Base-by-base conservation (phyloP, 176 grass and related monocot genomes). In the Phyllostachys edulis region DNA sequence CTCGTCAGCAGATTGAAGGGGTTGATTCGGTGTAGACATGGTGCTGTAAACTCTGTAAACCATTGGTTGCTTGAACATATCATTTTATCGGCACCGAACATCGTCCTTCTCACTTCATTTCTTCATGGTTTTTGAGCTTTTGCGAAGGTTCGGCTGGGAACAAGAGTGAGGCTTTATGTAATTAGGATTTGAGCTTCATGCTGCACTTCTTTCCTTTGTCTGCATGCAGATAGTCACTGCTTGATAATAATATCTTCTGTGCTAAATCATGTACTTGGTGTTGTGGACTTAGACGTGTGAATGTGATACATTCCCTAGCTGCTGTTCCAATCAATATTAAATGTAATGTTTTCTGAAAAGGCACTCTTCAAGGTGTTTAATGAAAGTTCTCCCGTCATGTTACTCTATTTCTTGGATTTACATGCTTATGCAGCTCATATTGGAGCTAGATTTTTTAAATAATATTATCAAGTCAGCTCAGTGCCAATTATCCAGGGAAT, bases 1-100 rank as follows among this genome's bases (percentile, higher is more conserved):
- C 96, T 79, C 90, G 90, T 51, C 96, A 95, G 74, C 96, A 99
- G 73, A 80, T 92, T 21, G 91, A 94, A 94, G 82, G 68, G 77
- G 87, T 88, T 87, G 93, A 99, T 92, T 99, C 96, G 62, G 84
- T 92, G 60, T 99, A 88, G 86, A 84, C 45, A 34, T 18, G 6
- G 71, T 4, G 42, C 39, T 67, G 24, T 57, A 45, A 79, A 74
- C 69, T 37, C 37, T 74, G 81, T 67, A 77, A 69, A 74, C 64
- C 63, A 61, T 65, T 41, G 44, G 44, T 75, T 84, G 73, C 67
- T 52, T 63, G 45, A 75, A 59, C 73, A 73, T 84, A 63, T 34
- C 52, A 23, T 67, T 82, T 62, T 67, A 76, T 44, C 42, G 26
- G 37, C 37, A 9, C 65, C 41, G 27, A 37, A 39, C 27, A 41